Conservation (phyloP, 257 asterid genomes). For the Linderniella brevidens region DNA sequence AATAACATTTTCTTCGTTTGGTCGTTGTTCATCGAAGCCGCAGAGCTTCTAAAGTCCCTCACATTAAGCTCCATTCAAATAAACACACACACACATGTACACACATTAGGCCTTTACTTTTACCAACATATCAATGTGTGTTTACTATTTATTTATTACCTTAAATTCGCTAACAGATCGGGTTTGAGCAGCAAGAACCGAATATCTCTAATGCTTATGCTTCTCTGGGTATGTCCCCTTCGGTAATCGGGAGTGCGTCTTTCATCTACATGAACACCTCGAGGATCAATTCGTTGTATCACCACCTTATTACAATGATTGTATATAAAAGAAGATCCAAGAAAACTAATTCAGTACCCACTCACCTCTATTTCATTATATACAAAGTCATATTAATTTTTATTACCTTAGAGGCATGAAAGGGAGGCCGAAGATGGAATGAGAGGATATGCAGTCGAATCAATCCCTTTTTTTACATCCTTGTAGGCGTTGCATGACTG, state of each 20-base stretch:
- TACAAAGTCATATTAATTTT: not conserved
- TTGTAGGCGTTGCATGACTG: constrained; percentile 59
- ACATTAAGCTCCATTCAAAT: constrained; percentile 49
- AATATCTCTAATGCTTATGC: constrained; percentile 74
- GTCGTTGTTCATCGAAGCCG: constrained; percentile 27
- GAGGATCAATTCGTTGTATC: constrained; percentile 44
- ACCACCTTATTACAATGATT: constrained; percentile 39
- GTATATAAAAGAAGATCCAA: not conserved
- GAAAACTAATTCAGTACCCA: too few relatives aligned
- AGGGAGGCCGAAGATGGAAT: constrained; percentile 74
- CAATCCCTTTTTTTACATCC: constrained; percentile 59
- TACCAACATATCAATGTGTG: not conserved
- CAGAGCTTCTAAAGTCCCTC: constrained; percentile 39
- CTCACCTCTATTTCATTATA: not conserved
- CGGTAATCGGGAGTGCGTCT: constrained; percentile 68
- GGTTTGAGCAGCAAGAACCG: constrained; percentile 78
- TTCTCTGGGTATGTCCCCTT: constrained; percentile 52
- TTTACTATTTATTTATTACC: constrained; percentile 11
- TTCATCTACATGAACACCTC: constrained; percentile 81
- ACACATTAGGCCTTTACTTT: not conserved
- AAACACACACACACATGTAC: not conserved
- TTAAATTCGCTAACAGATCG: constrained; percentile 52
- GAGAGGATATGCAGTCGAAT: too few relatives aligned
- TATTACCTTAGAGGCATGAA: constrained; percentile 59
- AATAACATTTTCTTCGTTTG: constrained; percentile 23